phyloP scores from a whole-genome alignment of 129 eudicot genomes.

The Apium graveolens region DNA sequence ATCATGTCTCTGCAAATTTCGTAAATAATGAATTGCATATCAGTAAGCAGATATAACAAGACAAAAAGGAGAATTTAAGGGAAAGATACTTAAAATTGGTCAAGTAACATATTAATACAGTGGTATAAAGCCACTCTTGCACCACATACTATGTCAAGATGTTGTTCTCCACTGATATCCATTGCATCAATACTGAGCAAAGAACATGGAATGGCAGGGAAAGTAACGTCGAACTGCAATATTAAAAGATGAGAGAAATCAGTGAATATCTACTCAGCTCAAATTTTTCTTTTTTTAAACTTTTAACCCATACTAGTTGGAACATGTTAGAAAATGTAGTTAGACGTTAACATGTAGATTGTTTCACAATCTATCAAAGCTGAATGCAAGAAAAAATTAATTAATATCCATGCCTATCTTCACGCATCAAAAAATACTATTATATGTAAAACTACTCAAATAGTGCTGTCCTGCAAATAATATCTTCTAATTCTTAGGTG shows the following conservation, averaged over 20 bases:
- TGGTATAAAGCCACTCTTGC: conserved; percentile 6
- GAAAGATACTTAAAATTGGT: not conserved
- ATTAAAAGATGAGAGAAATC: not conserved
- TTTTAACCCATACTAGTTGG: not conserved
- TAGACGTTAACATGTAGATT: not conserved
- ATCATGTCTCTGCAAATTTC: conserved; percentile 75
- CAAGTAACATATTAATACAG: not conserved
- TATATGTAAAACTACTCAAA: not conserved
- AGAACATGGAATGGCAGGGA: conserved; percentile 88
- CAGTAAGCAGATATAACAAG: conserved; percentile 1
- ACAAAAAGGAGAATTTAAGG: conserved; percentile 10
- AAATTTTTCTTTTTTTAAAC: not conserved
- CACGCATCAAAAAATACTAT: not conserved
- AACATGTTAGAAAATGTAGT: not conserved
- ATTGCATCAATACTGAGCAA: conserved; percentile 89
- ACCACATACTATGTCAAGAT: conserved; percentile 82
- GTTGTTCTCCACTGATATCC: conserved; percentile 99
- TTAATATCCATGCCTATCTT: not conserved
- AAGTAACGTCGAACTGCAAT: conserved; percentile 94
- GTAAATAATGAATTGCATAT: not conserved
- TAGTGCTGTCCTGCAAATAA: not conserved
- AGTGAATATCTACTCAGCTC: not conserved
- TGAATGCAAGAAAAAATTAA: not conserved
- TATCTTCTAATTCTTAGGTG: not conserved
- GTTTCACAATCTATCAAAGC: not conserved